Evolutionary conservation across 2,329 filamentous ascomycete species (phyloP), one percentile per base, ranked within the genome.

Genomic region (Apiospora pterosperma): DNA sequence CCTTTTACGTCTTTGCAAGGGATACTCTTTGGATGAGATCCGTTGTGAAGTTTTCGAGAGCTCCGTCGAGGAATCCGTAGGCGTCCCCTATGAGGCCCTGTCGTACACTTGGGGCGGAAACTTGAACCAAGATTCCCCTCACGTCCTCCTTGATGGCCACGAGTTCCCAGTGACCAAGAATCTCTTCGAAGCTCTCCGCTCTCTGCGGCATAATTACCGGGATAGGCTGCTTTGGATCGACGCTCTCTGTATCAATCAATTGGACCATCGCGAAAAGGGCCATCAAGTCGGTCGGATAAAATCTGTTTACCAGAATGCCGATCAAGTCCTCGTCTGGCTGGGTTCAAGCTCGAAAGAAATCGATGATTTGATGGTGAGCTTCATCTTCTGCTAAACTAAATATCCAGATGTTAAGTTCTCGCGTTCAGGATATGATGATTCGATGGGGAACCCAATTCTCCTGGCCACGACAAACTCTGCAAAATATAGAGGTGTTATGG

Each of bases 261-360:
- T 23, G 8, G 61, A 64, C 31, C 23, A 52, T 19, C 19, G 44
- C 4, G 68, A 70, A 41, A 59, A 61, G 48, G 64, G 65, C 6
- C 64, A 68, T 14, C 68, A 70, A 38, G 68, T 69, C 16, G 38
- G 63, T 14, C 63, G 63, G 12, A 69, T 70, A 66, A 34, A 59
- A 5, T 23, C 61, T 14, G 65, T 69, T 0, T 70, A 68, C 58
- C 42, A 52, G 10, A 31, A 42, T 8, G 68, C 68, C 1, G 62
- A 64, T 10, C 25, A 34, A 7, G 68, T 70, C 36, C 39, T 69
- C 14, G 41, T 70, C 19, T 70, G 68, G 68, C 62, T 70, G 1
- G 68, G 68, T 2, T 19, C 34, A 4, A 21, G 25, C 16, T 36
- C 39, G 4, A 3, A 12, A 0, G 4, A 2, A 3, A 41, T 41